These are phyloP conservation scores for Pseudopithomyces maydicus DNA, from an alignment of 2,329 filamentous ascomycete species.

Conservation along the genomic window DNA sequence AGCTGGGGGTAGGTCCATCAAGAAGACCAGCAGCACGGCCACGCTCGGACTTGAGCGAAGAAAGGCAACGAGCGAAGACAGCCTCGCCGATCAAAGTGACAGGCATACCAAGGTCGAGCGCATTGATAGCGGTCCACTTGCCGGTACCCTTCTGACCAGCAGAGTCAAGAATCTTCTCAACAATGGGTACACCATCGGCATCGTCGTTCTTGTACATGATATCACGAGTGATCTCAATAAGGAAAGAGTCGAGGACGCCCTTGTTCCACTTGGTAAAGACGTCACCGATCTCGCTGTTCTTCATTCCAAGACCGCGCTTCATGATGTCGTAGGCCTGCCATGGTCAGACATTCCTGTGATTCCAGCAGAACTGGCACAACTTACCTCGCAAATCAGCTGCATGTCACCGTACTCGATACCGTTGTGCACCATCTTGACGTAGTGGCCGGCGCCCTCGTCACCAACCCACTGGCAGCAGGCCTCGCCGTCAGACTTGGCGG, in stretches of 20 bases:
- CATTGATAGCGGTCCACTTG: slow-evolving; percentile 99
- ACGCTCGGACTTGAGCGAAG: slow-evolving; percentile 93
- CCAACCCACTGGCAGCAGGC: slow-evolving; percentile 99
- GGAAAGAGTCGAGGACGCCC: slow-evolving; percentile 94
- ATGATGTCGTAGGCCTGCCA: slow-evolving; percentile 96
- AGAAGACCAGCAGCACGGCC: slow-evolving; percentile 79
- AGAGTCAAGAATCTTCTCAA: slow-evolving; percentile 99
- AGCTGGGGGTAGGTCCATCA: slow-evolving; percentile 75
- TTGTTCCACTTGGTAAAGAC: slow-evolving; percentile 97
- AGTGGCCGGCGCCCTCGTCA: slow-evolving; percentile 99
- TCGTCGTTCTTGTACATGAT: slow-evolving; percentile 99
- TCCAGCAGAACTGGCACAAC: slow-evolving; percentile 26
- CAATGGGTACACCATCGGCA: slow-evolving; percentile 77
- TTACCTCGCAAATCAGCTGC: slow-evolving; percentile 98
- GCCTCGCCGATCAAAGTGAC: slow-evolving; percentile 98
- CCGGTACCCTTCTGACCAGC: slow-evolving; percentile 99
- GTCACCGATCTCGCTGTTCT: slow-evolving; percentile 93
- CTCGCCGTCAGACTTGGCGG: slow-evolving; percentile 96
- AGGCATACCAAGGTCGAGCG: slow-evolving; percentile 96
- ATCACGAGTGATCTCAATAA: slow-evolving; percentile 98
- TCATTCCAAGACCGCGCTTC: slow-evolving; percentile 93
- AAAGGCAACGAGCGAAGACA: slow-evolving; percentile 93
- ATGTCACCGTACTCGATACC: slow-evolving; percentile 99
- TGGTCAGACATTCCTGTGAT: slow-evolving; percentile 14
- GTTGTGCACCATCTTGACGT: slow-evolving; percentile 99